These are phyloP conservation scores for Fraxinus albicans DNA, from an alignment of 305 asterid species.

Conservation along the genomic window DNA sequence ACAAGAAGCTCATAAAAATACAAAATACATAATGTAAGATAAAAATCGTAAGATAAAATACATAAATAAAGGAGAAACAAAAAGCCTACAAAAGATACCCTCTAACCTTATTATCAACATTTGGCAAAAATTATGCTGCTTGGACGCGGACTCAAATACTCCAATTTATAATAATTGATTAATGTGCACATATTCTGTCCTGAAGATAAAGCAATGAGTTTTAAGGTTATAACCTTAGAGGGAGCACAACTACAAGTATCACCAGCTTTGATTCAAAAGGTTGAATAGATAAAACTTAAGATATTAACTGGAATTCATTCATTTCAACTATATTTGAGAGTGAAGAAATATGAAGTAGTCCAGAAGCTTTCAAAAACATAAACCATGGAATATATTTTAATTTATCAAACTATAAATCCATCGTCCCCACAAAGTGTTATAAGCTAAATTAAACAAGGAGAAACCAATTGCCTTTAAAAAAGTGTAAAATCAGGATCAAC, in stretches of 20 bases:
- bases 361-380: background rate
- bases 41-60: background rate
- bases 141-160: background rate
- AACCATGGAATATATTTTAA: background rate
- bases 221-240: background rate
- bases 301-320: background rate
- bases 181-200: background rate
- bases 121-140: background rate
- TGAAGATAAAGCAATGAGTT: background rate
- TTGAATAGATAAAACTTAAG: background rate
- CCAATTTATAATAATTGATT: background rate
- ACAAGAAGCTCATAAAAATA: background rate
- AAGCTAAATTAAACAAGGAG: background rate
- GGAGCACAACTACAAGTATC: background rate
- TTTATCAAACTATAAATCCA: background rate
- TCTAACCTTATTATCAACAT: background rate
- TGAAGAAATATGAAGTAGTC: background rate
- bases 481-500: slow-evolving; percentile 32
- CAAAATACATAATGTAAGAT: background rate
- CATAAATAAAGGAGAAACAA: background rate
- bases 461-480: background rate
- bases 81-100: background rate
- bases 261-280: background rate
- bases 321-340: background rate
- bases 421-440: background rate